Percentiles rank a stretch among this genome's conserved stretches.
These are phyloP conservation scores for Sphagnum contortum DNA, from an alignment of 225 moss, liverwort and hornwort species.

Conservation along the genomic window DNA sequence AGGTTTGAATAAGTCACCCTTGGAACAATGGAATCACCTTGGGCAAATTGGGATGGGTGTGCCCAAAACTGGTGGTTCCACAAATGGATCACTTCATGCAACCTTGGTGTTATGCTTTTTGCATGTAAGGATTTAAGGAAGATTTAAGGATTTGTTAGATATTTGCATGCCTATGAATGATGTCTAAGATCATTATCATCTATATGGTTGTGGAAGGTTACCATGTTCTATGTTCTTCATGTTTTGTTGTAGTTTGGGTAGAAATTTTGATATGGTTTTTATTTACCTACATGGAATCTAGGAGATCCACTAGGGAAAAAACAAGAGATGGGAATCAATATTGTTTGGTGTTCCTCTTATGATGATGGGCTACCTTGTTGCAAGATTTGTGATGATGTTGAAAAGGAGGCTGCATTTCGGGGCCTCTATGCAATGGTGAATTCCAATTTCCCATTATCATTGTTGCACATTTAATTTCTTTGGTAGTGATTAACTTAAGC, in stretches of 20 bases:
- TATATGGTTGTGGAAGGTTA: no score
- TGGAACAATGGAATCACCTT: conserved; percentile 98
- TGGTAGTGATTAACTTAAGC: no score
- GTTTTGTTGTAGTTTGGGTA: no score
- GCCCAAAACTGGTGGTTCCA: conserved; percentile 96
- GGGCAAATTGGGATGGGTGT: conserved; percentile 98
- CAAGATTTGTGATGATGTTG: conserved; percentile 93
- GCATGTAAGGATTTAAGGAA: conserved; percentile 53
- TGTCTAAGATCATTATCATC: no score
- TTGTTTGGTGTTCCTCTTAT: no score
- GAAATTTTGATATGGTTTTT: no score
- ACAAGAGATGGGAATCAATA: no score
- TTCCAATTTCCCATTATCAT: conserved; percentile 9
- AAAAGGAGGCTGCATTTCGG: conserved; percentile 97
- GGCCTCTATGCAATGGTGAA: conserved; percentile 95
- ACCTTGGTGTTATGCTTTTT: conserved; percentile 93
- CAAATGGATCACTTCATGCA: conserved; percentile 99
- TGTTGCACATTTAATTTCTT: neutral
- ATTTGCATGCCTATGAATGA: no score
- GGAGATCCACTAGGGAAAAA: no score
- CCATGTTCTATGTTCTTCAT: no score
- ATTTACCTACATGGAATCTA: no score
- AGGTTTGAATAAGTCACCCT: conserved; percentile 91
- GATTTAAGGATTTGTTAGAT: no score
- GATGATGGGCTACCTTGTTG: neutral